Conservation (phyloP, 2,329 filamentous ascomycete species). For the Xylaria sp. region DNA sequence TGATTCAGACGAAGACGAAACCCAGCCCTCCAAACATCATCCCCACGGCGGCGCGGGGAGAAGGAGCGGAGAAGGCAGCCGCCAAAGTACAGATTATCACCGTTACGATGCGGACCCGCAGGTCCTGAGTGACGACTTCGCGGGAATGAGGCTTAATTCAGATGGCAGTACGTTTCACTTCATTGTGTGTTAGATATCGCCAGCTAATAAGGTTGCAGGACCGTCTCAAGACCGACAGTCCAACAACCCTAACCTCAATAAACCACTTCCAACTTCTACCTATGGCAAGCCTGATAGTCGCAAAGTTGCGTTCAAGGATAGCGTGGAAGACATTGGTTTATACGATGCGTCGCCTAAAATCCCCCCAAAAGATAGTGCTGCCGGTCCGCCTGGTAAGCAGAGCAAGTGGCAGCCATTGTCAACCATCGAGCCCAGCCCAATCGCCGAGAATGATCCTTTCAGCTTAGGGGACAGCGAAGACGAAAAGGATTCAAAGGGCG, state of each 20-base stretch:
- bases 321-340: constrained; percentile 81
- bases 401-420: constrained; percentile 99
- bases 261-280: constrained; percentile 59
- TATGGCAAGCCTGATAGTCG: constrained; percentile 63
- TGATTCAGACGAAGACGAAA: constrained; percentile 72
- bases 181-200: constrained; percentile 53
- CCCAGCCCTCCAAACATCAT: constrained; percentile 50
- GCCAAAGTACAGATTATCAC: constrained; percentile 86
- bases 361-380: constrained; percentile 61
- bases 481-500: constrained; percentile 80
- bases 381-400: constrained; percentile 65
- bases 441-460: constrained; percentile 93
- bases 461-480: constrained; percentile 96
- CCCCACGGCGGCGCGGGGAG: constrained; percentile 46
- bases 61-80: constrained; percentile 69
- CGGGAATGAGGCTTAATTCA: constrained; percentile 70
- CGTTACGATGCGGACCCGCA: constrained; percentile 95
- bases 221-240: constrained; percentile 59
- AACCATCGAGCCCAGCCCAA: constrained; percentile 82
- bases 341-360: constrained; percentile 73
- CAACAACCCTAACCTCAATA: constrained; percentile 81
- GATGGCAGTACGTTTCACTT: constrained; percentile 66
- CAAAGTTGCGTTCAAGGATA: constrained; percentile 68
- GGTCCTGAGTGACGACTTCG: constrained; percentile 89
- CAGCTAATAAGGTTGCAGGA: constrained; percentile 58